Percentiles rank a stretch among this genome's conserved stretches.
These are phyloP conservation scores for Mortierella sp. DNA, from an alignment of 371 early-diverging fungal genomes.

Conservation along the genomic window DNA sequence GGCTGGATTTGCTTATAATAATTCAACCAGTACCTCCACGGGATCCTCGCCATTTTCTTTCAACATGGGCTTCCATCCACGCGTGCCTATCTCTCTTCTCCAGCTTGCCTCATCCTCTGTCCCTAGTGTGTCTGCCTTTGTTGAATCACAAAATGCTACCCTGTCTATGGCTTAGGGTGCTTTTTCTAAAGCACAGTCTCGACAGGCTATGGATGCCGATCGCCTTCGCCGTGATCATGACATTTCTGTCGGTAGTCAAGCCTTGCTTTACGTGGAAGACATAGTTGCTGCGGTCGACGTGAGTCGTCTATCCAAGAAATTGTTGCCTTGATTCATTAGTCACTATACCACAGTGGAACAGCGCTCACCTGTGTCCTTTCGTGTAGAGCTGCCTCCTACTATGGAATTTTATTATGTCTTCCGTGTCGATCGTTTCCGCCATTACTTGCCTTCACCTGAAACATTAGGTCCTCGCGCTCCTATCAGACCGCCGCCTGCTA, in stretches of 20 bases:
- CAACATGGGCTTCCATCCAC: slow-evolving; percentile 45
- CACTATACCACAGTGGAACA: slow-evolving; percentile 4
- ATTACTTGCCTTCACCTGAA: not conserved
- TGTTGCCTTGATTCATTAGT: no score
- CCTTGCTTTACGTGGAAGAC: not conserved
- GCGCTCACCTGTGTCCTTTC: slow-evolving; percentile 10
- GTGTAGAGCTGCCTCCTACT: slow-evolving; percentile 3
- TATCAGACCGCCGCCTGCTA: no score
- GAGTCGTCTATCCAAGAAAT: not conserved
- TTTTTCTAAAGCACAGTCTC: not conserved
- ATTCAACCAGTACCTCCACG: no score
- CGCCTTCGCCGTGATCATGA: not conserved
- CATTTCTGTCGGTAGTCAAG: not conserved
- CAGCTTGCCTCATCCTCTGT: not conserved
- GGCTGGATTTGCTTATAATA: no score
- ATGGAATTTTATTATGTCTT: slow-evolving; percentile 7
- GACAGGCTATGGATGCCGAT: not conserved
- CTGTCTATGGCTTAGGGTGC: not conserved
- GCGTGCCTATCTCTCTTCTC: not conserved
- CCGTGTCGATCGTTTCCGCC: slow-evolving; percentile 11
- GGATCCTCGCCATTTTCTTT: slow-evolving; percentile 55
- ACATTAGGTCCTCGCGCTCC: not conserved
- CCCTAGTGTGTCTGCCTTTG: slow-evolving; percentile 5
- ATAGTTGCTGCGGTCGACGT: not conserved
- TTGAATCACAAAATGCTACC: not conserved